Base-by-base conservation (phyloP, 2,329 filamentous ascomycete species). In the Pseudogymnoascus sp. region DNA sequence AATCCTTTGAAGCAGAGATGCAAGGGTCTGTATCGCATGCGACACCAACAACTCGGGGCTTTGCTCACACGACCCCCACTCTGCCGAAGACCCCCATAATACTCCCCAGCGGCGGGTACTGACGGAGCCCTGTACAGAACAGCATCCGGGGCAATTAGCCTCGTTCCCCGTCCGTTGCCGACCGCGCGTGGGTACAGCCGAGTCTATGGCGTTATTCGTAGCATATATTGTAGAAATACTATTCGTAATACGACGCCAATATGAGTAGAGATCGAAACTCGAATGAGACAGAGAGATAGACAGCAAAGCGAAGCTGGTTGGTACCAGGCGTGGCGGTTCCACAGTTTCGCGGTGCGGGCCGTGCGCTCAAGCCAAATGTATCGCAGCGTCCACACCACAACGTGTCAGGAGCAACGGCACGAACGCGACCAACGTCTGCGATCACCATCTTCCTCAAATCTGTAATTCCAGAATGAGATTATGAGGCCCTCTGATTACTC, bases 21-120 rank as follows among this genome's bases (percentile, higher is more conserved):
- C 25, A 30, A 20, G 43, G 43, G 7, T 18, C 7, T 18, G 25
- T 30, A n/a, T 54, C 43, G 25, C 43, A 54, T 16, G 25, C 22
- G 16, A 12, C 41, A 47, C 14, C 43, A 32, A 32, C 43, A 54
- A 54, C 11, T 54, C 25, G 43, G 43, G 43, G 43, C 25, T 32
- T 54, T 5, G 25, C 43, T 32, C 43, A 54, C 43, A 54, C 43
- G 43, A 54, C 43, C 43, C 43, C 43, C 43, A 54, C 43, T 11
- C 43, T 30, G 11, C 43, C 43, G 25, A 54, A 12, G 14, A 12
- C 12, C 11, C 18, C 43, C 9, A 9, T 11, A 18, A 6, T 16
- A 18, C 25, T 18, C 25, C 12, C 25, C 16, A 32, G 18, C 8
- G 43, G 43, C 43, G 43, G 30, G 22, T 16, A 30, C 43, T 22